Evolutionary conservation across 768 basidiomycete species (phyloP), one percentile per base, ranked within the genome.

Genomic region (Psilocybe azurescens): DNA sequence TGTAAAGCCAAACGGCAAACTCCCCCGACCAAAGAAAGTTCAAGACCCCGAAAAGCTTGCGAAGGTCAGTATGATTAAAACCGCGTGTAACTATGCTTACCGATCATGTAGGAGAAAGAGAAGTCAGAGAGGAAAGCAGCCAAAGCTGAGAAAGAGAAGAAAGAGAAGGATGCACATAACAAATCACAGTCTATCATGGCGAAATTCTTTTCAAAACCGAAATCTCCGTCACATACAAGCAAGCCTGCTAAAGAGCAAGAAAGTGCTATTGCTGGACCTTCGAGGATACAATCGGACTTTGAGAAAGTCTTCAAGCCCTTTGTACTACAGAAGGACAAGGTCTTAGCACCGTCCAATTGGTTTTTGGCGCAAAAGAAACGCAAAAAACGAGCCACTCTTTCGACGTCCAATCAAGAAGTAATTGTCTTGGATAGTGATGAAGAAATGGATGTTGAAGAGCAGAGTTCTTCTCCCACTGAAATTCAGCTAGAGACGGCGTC

Each of bases 241-340:
- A 62, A 60, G 50, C 68, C 68, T 46, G 68, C 64, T 44, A 63
- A 65, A 20, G 73, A 73, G 49, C 67, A 69, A 13, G 67, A 71
- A 1, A 67, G 69, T 38, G 70, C 75, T 8, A 72, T 73, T 56
- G 75, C 75, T 16, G 77, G 74, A 48, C 72, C 85, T 50, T 80
- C 79, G 5, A 71, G 69, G 32, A 65, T 73, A 2, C 78, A 80
- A 30, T 84, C 84, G 14, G 90, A 95, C 50, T 97, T 93, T 67
- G 83, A 89, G 57, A 85, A 78, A 67, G 79, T 81, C 1, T 97
- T 97, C 79, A 89, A 85, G 67, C 89, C 93, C 1, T 97, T 94
- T 72, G 79, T 85, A 4, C 66, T 91, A 61, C 93, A 91, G 78
- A 94, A 90, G 69, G 91, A 86, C 62, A 83, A 86, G 5, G 78